Conservation (phyloP, 495 filamentous ascomycete genomes). For the Neurospora tetraspora region DNA sequence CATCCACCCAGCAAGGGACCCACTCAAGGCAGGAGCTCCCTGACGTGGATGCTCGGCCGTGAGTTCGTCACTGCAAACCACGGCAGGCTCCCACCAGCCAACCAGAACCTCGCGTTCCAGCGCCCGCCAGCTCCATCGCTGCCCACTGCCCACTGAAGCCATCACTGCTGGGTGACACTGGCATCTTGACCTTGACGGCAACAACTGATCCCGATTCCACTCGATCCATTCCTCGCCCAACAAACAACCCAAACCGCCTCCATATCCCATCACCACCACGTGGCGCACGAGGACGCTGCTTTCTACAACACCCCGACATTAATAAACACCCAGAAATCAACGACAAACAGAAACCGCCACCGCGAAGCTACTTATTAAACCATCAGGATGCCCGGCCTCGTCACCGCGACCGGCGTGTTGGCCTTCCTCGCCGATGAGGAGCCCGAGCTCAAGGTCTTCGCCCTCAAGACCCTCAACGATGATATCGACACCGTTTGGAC, state of each 20-base stretch:
- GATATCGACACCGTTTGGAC: slow-evolving; percentile 96
- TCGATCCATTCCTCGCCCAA: background rate
- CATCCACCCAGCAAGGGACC: background rate
- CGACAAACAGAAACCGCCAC: background rate
- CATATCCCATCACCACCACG: background rate
- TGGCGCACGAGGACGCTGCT: background rate
- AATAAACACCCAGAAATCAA: background rate
- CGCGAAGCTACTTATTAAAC: background rate
- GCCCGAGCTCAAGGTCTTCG: slow-evolving; percentile 83
- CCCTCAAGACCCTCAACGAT: slow-evolving; percentile 85
- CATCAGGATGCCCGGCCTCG: slow-evolving; percentile 75
- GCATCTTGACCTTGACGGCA: background rate
- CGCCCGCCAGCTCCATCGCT: slow-evolving; percentile 3
- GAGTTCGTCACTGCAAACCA: background rate
- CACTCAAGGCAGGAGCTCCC: slow-evolving; percentile 27
- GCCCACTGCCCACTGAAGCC: background rate
- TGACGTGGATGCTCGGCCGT: slow-evolving; percentile 19
- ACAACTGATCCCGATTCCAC: slow-evolving; percentile 2
- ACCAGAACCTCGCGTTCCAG: background rate
- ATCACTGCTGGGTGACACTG: background rate
- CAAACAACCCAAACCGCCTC: background rate
- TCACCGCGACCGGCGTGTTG: slow-evolving; percentile 87
- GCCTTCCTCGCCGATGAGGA: slow-evolving; percentile 94
- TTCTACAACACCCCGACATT: background rate
- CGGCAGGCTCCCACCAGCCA: background rate